Evolutionary conservation across 73 alveolate genomes (phyloP).

Genomic region (Paramecium primaurelia): DNA sequence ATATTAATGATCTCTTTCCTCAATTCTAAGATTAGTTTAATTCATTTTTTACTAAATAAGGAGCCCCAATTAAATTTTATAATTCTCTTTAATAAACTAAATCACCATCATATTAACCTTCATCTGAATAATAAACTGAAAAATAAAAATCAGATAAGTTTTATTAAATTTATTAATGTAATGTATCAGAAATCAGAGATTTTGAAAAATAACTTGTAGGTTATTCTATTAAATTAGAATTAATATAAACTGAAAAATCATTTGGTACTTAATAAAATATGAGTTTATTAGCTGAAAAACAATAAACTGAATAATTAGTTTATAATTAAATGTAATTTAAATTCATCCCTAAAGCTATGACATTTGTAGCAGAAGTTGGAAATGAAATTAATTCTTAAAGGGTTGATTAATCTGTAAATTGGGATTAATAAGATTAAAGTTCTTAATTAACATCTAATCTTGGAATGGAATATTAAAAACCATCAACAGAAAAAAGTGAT

Average conservation of each 20-base stretch:
- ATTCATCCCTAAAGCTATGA: background rate
- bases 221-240: background rate
- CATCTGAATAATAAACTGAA: background rate
- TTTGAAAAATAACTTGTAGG: background rate
- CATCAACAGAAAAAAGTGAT: background rate
- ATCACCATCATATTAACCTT: background rate
- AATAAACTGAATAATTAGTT: background rate
- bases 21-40: background rate
- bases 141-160: background rate
- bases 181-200: background rate
- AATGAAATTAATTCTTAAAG: background rate
- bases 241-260: background rate
- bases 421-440: conserved; percentile 14
- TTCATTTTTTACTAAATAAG: background rate
- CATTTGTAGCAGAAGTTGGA: background rate
- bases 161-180: background rate
- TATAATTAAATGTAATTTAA: background rate
- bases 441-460: background rate
- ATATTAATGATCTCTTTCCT: background rate
- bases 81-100: background rate
- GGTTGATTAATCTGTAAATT: background rate
- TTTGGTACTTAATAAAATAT: background rate
- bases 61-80: background rate
- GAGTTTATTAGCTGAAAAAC: background rate
- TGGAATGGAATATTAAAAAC: background rate